Evolutionary conservation across 2,329 filamentous ascomycete species (phyloP), one percentile per base, ranked within the genome.

Genomic region (Acephala macrosclerotiorum): DNA sequence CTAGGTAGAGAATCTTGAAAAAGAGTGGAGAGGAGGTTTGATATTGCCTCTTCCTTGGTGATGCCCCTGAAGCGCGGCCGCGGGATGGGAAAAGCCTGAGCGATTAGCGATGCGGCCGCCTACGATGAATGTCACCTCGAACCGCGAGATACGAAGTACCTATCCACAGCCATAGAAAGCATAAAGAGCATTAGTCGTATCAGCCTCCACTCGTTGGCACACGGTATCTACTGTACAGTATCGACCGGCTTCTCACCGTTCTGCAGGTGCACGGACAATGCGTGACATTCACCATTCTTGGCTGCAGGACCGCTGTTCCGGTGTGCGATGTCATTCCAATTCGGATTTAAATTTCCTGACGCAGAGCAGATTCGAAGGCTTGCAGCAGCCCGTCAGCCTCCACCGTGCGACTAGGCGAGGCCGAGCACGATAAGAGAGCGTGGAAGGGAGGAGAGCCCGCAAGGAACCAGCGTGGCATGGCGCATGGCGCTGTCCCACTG

Each of bases 21-120:
- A 53, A 53, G 22, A 53, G 49, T 53, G 49, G 49, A 53, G 49
- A 53, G 49, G 8, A 53, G 11, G 45, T 53, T 33, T 53, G 25
- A 33, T 53, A 53, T n/a, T n/a, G 49, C 49, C 49, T 53, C 49
- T 26, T 12, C 49, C 49, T 25, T 53, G 49, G 9, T 53, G 49
- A 49, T 22, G 11, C 49, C 49, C 49, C 26, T 53, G 49, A 33
- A 4, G 29, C 9, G 29, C 4, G 4, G 49, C n/a, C 25, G 49
- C 25, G 49, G 49, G 25, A 53, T 53, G n/a, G n/a, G 45, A 49
- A 49, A n/a, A 49, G 45, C 45, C 11, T 20, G 20, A 22, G 45
- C 45, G 45, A 49, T 49, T 49, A 49, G 45, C 45, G 45, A n/a
- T 2, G 45, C 45, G 45, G 45, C 45, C 45, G 45, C 45, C 45